Evolutionary conservation across 2,329 filamentous ascomycete genomes (phyloP).

Genomic region (Apiospora koreana): DNA sequence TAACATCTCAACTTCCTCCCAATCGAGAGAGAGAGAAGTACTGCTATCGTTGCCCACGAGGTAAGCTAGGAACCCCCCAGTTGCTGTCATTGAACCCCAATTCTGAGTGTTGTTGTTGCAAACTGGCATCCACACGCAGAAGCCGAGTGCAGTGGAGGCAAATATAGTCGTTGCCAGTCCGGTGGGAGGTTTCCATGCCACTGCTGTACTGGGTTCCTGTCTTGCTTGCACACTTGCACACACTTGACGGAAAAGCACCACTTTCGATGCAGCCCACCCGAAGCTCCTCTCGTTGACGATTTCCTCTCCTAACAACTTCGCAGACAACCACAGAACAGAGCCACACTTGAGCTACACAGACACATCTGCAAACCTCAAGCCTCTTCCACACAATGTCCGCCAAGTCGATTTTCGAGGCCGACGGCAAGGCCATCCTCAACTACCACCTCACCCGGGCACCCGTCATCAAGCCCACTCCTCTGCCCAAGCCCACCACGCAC

Average conservation of each 20-base stretch:
- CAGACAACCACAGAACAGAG: constrained; percentile 22
- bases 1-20: constrained; percentile 3
- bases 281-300: constrained; percentile 22
- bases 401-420: constrained; percentile 97
- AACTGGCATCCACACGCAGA: not conserved
- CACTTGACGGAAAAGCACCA: not conserved
- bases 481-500: constrained; percentile 81
- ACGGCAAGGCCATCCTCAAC: constrained; percentile 99
- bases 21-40: not conserved
- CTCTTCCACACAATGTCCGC: constrained; percentile 70
- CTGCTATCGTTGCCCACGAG: not conserved
- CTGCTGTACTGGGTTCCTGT: not conserved
- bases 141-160: not conserved
- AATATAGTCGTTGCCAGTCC: not conserved
- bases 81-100: not conserved
- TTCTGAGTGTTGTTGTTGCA: not conserved
- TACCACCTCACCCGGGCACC: constrained; percentile 98
- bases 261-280: not conserved
- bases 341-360: constrained; percentile 22
- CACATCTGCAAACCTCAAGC: constrained; percentile 26
- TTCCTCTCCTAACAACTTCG: constrained; percentile 13
- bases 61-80: not conserved
- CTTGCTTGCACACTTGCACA: not conserved
- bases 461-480: constrained; percentile 96
- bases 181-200: not conserved